A percentile compares a stretch with the other conserved stretches of the same genome.
Conservation (phyloP, 345 rosid genomes). For the Eucalyptus lansdowneana region DNA sequence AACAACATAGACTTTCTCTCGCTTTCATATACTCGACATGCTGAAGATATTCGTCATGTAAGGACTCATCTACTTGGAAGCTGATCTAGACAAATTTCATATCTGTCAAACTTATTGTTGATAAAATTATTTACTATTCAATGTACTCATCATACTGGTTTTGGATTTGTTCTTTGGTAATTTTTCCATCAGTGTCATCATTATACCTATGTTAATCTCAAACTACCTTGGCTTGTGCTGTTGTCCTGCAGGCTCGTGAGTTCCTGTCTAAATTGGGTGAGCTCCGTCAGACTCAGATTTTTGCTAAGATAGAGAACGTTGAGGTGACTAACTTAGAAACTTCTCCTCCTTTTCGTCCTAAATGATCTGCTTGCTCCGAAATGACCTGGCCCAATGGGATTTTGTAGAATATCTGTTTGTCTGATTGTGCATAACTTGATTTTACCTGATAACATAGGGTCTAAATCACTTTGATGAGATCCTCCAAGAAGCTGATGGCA, state of each 20-base stretch:
- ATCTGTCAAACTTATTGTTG: background rate
- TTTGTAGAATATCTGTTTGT: background rate
- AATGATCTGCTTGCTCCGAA: background rate
- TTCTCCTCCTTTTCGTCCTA: background rate
- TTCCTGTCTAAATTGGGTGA: constrained; percentile 39
- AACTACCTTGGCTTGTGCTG: background rate
- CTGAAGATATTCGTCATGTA: constrained; percentile 60
- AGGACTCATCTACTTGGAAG: background rate
- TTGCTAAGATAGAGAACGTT: constrained; percentile 57
- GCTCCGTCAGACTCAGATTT: constrained; percentile 48
- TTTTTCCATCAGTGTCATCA: background rate
- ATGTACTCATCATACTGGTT: background rate
- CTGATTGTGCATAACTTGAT: background rate
- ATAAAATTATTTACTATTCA: background rate
- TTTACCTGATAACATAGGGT: constrained; percentile 15
- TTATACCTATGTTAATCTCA: background rate
- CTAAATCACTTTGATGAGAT: constrained; percentile 63
- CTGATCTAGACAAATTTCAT: background rate
- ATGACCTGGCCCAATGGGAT: background rate
- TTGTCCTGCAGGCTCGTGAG: constrained; percentile 36
- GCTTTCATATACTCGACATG: constrained; percentile 47
- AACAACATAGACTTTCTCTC: constrained; percentile 65
- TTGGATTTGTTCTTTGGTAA: background rate
- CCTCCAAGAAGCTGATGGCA: constrained; percentile 57
- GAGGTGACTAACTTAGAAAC: constrained; percentile 20